Percentiles rank a stretch among this genome's conserved stretches.
Conservation (phyloP, 345 rosid genomes). For the Syzygium grande region DNA sequence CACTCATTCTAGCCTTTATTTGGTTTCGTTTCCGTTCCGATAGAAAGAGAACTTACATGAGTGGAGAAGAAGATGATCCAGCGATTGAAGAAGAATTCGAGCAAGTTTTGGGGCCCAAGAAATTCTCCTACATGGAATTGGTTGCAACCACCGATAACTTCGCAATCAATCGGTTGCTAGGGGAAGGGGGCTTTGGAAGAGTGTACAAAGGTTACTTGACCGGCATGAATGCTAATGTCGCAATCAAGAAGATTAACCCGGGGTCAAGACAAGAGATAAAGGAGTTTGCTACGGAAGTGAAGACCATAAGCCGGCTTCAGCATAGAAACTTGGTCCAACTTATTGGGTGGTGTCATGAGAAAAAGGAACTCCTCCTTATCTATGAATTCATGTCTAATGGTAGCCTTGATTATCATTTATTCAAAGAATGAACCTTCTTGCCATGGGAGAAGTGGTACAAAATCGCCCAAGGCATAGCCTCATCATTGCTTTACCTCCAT, state of each 20-base stretch:
- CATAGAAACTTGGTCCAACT: neutral
- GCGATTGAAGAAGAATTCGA: neutral
- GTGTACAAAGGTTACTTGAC: neutral
- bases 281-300: neutral
- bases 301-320: neutral
- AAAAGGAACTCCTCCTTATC: neutral
- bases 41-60: neutral
- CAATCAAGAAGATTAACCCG: neutral
- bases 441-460: neutral
- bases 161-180: neutral
- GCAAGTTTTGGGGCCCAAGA: neutral
- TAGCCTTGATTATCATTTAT: neutral
- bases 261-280: neutral
- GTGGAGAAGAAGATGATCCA: neutral
- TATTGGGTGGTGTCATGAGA: neutral
- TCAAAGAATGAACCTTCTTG: neutral
- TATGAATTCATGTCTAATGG: neutral
- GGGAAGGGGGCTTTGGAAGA: neutral
- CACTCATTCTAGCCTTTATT: neutral
- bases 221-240: accelerated
- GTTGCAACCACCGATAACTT: accelerated
- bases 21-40: neutral
- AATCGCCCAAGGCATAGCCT: neutral
- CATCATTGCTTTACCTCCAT: neutral
- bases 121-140: neutral